Evolutionary conservation across 352 stramenopile species (phyloP).

Genomic region (Globisporangium recalcitrans): DNA sequence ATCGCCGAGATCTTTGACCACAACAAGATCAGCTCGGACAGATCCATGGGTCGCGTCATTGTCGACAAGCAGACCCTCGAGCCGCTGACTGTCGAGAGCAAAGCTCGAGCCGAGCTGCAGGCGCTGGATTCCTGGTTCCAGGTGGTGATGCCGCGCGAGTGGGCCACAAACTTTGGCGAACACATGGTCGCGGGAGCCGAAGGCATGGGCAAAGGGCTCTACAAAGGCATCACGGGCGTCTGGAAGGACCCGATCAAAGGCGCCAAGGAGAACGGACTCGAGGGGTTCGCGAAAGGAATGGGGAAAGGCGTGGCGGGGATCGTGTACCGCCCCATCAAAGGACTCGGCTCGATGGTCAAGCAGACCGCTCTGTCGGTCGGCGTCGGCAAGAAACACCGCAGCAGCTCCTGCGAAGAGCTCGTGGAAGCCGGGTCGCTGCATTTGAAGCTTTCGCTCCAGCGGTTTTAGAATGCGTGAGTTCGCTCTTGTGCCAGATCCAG

Average conservation of each 20-base stretch:
- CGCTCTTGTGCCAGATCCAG: background rate
- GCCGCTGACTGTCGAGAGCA: constrained; percentile 20
- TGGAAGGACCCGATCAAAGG: constrained; percentile 79
- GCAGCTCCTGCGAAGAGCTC: constrained; percentile 39
- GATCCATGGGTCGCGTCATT: constrained; percentile 57
- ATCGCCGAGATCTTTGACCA: constrained; percentile 65
- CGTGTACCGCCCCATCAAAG: constrained; percentile 67
- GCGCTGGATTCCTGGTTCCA: constrained; percentile 47
- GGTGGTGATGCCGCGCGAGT: constrained; percentile 58
- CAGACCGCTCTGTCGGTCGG: constrained; percentile 66
- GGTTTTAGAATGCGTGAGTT: constrained; percentile 28
- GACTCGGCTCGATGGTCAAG: constrained; percentile 71
- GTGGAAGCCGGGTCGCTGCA: constrained; percentile 52
- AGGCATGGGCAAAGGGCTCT: constrained; percentile 62
- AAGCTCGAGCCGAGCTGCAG: background rate
- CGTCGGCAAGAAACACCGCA: constrained; percentile 42
- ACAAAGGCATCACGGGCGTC: constrained; percentile 64
- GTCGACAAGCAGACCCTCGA: constrained; percentile 37
- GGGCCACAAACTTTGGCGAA: constrained; percentile 72
- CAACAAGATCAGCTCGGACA: constrained; percentile 62
- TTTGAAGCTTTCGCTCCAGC: constrained; percentile 62
- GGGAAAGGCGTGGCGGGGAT: constrained; percentile 62
- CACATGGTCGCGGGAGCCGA: constrained; percentile 76
- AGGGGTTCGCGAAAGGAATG: constrained; percentile 71
- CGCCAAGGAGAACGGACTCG: constrained; percentile 62